Evolutionary conservation across 2,329 filamentous ascomycete species (phyloP).

Genomic region (Xylaria multiplex): DNA sequence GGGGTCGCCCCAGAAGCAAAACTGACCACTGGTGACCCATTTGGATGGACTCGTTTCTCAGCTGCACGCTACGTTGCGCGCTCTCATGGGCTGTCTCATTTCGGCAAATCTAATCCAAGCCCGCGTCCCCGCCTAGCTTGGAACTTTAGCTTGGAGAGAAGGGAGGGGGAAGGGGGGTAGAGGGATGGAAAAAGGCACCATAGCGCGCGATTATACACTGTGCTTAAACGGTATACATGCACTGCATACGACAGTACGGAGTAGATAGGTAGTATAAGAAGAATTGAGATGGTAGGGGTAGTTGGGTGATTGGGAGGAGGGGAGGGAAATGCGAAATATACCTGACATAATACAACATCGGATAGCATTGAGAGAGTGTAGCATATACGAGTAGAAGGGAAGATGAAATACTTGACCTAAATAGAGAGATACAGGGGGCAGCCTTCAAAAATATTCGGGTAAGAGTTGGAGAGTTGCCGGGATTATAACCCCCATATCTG

Average conservation of each 20-base stretch:
- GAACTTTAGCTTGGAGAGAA: conserved; percentile 10
- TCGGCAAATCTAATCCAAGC: conserved; percentile 37
- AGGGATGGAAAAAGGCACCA: background rate
- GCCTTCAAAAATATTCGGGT: conserved; percentile 18
- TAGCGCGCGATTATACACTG: conserved; percentile 13
- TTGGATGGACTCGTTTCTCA: conserved; percentile 33
- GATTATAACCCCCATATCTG: conserved; percentile 30
- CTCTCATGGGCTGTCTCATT: conserved; percentile 38
- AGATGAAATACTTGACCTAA: no score
- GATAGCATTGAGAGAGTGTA: background rate
- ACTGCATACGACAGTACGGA: no score
- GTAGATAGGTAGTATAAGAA: background rate
- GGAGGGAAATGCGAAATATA: background rate
- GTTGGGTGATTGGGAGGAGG: background rate
- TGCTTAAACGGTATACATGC: background rate
- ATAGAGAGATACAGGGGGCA: no score
- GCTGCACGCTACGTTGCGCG: conserved; percentile 40
- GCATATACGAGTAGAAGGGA: background rate
- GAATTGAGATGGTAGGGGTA: conserved; percentile 2
- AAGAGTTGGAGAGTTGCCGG: conserved; percentile 29
- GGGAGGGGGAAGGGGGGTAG: conserved; percentile 2
- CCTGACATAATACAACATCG: background rate
- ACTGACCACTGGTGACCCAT: conserved; percentile 32
- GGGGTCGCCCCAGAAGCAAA: conserved; percentile 34
- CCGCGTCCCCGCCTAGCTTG: conserved; percentile 34